These are phyloP conservation scores for Gregarina niphandrodes DNA, from an alignment of 169 alveolate genomes.

Conservation along the genomic window DNA sequence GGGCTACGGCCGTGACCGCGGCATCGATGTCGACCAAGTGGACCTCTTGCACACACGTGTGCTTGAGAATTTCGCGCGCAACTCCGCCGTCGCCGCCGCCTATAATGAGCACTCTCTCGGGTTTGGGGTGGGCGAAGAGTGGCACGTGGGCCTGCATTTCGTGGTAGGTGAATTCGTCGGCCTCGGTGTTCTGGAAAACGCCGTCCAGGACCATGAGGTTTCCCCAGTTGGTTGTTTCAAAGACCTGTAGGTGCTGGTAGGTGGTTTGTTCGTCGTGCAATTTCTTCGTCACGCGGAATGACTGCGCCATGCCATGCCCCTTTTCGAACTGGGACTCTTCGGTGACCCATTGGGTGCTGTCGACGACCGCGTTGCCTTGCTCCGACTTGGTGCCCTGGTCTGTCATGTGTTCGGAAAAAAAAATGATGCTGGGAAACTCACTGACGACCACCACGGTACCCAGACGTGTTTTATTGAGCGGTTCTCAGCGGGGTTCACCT, in stretches of 20 bases:
- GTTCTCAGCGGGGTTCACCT: no score
- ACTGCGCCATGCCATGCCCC: no score
- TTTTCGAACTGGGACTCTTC: no score
- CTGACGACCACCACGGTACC: no score
- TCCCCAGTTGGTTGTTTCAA: constrained; percentile 31
- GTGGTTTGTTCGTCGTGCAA: constrained; percentile 8
- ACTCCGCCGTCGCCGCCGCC: constrained; percentile 55
- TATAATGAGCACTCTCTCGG: constrained; percentile 34
- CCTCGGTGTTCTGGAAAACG: constrained; percentile 24
- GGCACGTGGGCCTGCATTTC: constrained; percentile 45
- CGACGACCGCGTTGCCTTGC: no score
- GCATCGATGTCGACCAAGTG: constrained; percentile 43
- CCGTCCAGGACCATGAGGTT: constrained; percentile 33
- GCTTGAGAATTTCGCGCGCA: constrained; percentile 19
- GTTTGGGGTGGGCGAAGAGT: constrained; percentile 30
- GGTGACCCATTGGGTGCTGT: no score
- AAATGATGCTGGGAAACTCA: no score
- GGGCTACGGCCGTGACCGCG: constrained; percentile 33
- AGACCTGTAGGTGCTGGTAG: constrained; percentile 16
- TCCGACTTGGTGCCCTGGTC: no score
- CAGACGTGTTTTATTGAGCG: no score
- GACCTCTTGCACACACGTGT: constrained; percentile 21
- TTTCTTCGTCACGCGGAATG: constrained; percentile 5
- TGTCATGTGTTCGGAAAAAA: no score
- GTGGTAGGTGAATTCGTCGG: constrained; percentile 21